Conservation (phyloP, 2,329 filamentous ascomycete genomes). For the Clarireedia paspali region DNA sequence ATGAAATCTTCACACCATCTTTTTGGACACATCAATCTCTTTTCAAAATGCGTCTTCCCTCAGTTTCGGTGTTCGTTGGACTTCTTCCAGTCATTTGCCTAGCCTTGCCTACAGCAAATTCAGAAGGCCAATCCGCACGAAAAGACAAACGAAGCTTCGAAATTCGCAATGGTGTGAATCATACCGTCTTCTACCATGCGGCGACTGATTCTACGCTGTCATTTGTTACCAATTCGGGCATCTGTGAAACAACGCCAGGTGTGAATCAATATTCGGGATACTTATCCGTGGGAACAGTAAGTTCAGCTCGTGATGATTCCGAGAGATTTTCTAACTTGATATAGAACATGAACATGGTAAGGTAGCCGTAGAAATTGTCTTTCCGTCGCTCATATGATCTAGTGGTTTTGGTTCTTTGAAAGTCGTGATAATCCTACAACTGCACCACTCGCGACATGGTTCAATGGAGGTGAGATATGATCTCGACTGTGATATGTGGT, state of each 20-base stretch:
- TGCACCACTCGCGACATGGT: conserved; percentile 37
- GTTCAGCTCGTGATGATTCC: conserved; percentile 15
- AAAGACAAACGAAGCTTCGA: conserved; percentile 29
- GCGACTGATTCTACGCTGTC: conserved; percentile 37
- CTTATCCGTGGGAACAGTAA: conserved; percentile 35
- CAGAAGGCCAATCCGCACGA: neutral
- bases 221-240: conserved; percentile 42
- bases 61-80: conserved; percentile 6
- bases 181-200: conserved; percentile 42
- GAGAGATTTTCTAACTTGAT: conserved; percentile 16
- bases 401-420: conserved; percentile 48
- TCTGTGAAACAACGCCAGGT: conserved; percentile 42
- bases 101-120: conserved; percentile 12
- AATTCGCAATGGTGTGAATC: conserved; percentile 32
- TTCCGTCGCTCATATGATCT: neutral
- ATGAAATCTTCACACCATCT: neutral
- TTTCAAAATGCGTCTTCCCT: conserved; percentile 13
- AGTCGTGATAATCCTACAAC: conserved; percentile 41
- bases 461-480: conserved; percentile 33
- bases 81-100: conserved; percentile 10
- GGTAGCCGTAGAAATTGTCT: neutral
- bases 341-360: conserved; percentile 18
- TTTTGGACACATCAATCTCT: neutral
- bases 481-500: neutral
- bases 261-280: conserved; percentile 46